phyloP scores from a whole-genome alignment of 805 yeast genomes.

The Yarrowia phangngaensis region DNA sequence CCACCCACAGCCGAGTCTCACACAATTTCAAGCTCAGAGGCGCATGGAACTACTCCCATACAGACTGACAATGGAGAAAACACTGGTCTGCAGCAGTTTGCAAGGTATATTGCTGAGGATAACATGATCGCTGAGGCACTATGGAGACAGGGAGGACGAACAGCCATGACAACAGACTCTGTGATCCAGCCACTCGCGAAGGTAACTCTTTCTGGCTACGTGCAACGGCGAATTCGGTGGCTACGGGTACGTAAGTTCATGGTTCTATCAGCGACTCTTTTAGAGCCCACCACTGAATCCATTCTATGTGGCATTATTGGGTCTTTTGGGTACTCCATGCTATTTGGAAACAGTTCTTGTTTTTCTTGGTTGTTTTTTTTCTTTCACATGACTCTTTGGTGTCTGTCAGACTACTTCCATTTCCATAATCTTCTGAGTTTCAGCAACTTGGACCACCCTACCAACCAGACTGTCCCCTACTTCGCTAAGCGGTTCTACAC shows the following conservation, averaged over 20 bases:
- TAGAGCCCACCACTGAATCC: slow-evolving; percentile 85
- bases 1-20: slow-evolving; percentile 6
- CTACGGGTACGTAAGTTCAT: slow-evolving; percentile 78
- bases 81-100: slow-evolving; percentile 61
- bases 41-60: slow-evolving; percentile 3
- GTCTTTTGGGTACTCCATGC: slow-evolving; percentile 50
- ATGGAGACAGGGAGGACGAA: slow-evolving; percentile 66
- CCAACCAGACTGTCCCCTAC: slow-evolving; percentile 34
- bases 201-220: slow-evolving; percentile 51
- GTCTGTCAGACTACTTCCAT: slow-evolving; percentile 58
- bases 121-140: slow-evolving; percentile 85
- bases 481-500: slow-evolving; percentile 34
- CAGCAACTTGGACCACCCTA: slow-evolving; percentile 34
- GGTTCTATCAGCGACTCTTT: slow-evolving; percentile 78
- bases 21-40: slow-evolving; percentile 18
- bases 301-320: slow-evolving; percentile 66
- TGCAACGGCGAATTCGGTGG: slow-evolving; percentile 75
- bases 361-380: slow-evolving; percentile 41
- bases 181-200: slow-evolving; percentile 67
- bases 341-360: slow-evolving; percentile 40
- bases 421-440: slow-evolving; percentile 44
- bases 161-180: slow-evolving; percentile 73
- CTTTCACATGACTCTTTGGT: slow-evolving; percentile 62
- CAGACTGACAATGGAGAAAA: too few relatives aligned
- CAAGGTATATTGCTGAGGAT: slow-evolving; percentile 84